These are phyloP conservation scores for Suillus weaverae DNA, from an alignment of 768 basidiomycete species.

Conservation along the genomic window DNA sequence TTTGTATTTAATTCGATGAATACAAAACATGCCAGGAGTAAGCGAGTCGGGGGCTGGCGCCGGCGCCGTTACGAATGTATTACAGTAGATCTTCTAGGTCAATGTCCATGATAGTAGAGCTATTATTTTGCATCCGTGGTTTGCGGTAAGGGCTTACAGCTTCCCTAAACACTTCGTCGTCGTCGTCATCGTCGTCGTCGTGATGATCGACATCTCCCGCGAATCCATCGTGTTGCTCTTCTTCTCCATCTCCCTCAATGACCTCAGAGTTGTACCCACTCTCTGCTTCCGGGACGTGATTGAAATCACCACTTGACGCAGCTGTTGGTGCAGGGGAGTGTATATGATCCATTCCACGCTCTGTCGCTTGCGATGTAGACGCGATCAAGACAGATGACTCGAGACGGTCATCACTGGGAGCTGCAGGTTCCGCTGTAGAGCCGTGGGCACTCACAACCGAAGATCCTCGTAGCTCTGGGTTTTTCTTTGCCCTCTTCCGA, in stretches of 20 bases:
- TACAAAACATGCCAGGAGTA: too few relatives aligned
- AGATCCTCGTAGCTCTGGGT: conserved; percentile 22
- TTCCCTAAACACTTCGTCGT: conserved; percentile 6
- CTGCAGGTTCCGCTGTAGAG: conserved; percentile 30
- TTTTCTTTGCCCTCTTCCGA: conserved; percentile 48
- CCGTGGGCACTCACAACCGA: conserved; percentile 25
- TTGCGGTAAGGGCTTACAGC: conserved; percentile 5
- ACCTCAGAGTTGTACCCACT: conserved; percentile 59
- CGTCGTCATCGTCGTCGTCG: conserved; percentile 10
- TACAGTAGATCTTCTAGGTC: conserved; percentile 26
- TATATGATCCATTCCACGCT: conserved; percentile 34
- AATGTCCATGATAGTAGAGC: conserved; percentile 29
- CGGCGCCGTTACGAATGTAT: conserved; percentile 2
- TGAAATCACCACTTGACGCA: conserved; percentile 48
- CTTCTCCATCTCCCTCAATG: conserved; percentile 31
- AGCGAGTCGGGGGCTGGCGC: too few relatives aligned
- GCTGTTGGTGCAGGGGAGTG: conserved; percentile 54
- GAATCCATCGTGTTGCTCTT: conserved; percentile 28
- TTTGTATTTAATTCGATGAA: too few relatives aligned
- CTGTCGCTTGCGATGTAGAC: conserved; percentile 23
- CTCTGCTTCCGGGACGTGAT: conserved; percentile 40
- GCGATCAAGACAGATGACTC: conserved; percentile 27
- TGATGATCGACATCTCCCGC: conserved; percentile 22
- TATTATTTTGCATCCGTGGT: conserved; percentile 12
- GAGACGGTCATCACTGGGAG: conserved; percentile 24